These are phyloP conservation scores for Porphyridium purpureum DNA, from an alignment of 23 red algal species.

Conservation along the genomic window DNA sequence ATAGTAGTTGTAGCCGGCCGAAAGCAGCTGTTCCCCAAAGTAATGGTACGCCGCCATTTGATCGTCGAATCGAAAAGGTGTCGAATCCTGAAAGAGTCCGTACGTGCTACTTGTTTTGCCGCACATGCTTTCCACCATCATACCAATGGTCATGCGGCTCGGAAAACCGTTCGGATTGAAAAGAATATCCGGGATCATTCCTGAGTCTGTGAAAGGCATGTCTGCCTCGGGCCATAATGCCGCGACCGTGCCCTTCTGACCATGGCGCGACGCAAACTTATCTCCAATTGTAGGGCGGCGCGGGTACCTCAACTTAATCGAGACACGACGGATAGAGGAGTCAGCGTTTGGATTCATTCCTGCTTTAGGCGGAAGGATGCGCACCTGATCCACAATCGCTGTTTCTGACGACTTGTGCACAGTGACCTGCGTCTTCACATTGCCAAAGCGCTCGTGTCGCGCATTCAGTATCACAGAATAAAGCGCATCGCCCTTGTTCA, in stretches of 20 bases:
- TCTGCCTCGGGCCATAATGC: conserved; percentile 27
- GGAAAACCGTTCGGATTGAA: conserved; percentile 99
- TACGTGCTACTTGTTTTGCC: conserved; percentile 64
- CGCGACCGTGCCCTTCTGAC: conserved; percentile 88
- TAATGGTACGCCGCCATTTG: conserved; percentile 42
- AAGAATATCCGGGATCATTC: conserved; percentile 92
- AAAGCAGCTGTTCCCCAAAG: conserved; percentile 50
- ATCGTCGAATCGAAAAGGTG: conserved; percentile 60
- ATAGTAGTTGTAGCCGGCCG: conserved; percentile 48
- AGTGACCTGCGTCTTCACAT: background rate
- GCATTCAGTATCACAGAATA: conserved; percentile 10
- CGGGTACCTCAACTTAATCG: conserved; percentile 42
- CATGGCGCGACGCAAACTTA: conserved; percentile 88
- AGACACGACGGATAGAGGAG: too few relatives aligned
- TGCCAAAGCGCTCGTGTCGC: background rate
- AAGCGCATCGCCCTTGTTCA: conserved; percentile 29
- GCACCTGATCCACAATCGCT: conserved; percentile 43
- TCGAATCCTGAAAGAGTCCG: conserved; percentile 37
- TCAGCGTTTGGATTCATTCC: too few relatives aligned
- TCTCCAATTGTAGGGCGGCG: conserved; percentile 72
- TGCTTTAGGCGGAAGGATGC: background rate
- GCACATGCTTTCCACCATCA: conserved; percentile 89
- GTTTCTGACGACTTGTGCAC: conserved; percentile 31
- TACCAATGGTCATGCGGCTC: conserved; percentile 97
- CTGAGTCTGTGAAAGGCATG: conserved; percentile 88